Conservation (phyloP, 495 filamentous ascomycete genomes). For the Talaromyces stipitatus region DNA sequence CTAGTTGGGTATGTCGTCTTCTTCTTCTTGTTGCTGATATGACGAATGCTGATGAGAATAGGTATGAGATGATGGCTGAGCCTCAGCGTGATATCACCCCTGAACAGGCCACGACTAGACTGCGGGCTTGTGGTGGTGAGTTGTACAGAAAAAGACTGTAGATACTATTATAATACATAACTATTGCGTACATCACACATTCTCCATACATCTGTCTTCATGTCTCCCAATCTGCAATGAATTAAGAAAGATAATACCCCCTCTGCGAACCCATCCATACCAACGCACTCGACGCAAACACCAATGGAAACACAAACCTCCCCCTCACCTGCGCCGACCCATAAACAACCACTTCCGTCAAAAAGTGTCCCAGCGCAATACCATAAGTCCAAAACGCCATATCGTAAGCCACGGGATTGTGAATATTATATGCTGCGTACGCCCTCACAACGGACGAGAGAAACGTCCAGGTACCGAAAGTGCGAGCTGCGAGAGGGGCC, state of each 20-base stretch:
- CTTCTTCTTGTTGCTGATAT: neutral
- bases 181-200: neutral
- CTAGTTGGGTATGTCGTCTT: slow-evolving; percentile 59
- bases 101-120: slow-evolving; percentile 78
- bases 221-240: neutral
- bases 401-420: slow-evolving; percentile 62
- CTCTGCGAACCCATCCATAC: slow-evolving; percentile 76
- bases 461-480: slow-evolving; percentile 90
- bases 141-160: slow-evolving; percentile 69
- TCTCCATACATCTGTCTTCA: neutral
- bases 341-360: slow-evolving; percentile 69
- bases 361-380: slow-evolving; percentile 74
- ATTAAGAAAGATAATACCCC: slow-evolving; percentile 21
- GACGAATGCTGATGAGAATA: slow-evolving; percentile 14
- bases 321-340: slow-evolving; percentile 61
- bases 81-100: slow-evolving; percentile 97
- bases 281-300: slow-evolving; percentile 61
- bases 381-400: slow-evolving; percentile 72
- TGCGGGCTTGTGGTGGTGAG: slow-evolving; percentile 69
- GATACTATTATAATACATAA: slow-evolving; percentile 5
- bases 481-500: slow-evolving; percentile 67
- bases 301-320: slow-evolving; percentile 62
- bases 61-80: slow-evolving; percentile 90
- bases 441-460: slow-evolving; percentile 66
- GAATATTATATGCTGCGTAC: slow-evolving; percentile 81